Percentiles rank a stretch among this genome's conserved stretches.
Evolutionary conservation across 106 monocot genomes (phyloP).

Genomic region (Dendrobium officinale): DNA sequence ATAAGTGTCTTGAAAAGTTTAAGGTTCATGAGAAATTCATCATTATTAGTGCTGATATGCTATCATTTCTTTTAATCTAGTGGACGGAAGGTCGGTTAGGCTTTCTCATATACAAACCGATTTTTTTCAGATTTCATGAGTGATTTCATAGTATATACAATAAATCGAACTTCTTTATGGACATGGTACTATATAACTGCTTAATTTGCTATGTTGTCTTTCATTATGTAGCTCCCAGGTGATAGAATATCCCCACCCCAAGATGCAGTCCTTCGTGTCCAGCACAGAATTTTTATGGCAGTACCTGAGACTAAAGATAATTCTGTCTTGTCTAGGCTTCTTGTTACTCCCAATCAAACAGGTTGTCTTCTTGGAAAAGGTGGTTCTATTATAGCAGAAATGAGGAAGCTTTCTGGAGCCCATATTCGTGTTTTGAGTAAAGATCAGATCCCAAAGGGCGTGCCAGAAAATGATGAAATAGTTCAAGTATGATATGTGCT

Average conservation of each 20-base stretch:
- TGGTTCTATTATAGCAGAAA: slow-evolving; percentile 82
- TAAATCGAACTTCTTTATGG: neutral
- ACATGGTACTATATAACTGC: neutral
- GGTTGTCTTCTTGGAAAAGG: slow-evolving; percentile 94
- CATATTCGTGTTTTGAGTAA: slow-evolving; percentile 67
- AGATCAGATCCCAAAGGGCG: slow-evolving; percentile 51
- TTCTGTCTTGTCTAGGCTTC: slow-evolving; percentile 29
- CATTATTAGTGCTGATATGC: neutral
- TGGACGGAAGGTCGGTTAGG: neutral
- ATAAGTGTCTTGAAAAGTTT: neutral
- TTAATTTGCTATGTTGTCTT: neutral
- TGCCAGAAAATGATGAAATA: slow-evolving; percentile 61
- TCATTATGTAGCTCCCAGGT: slow-evolving; percentile 43
- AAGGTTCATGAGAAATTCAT: neutral
- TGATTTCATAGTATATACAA: neutral
- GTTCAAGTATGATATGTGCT: slow-evolving; percentile 51
- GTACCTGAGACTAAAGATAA: slow-evolving; percentile 40
- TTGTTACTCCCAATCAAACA: slow-evolving; percentile 66
- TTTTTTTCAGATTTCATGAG: neutral
- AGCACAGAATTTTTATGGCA: slow-evolving; percentile 47
- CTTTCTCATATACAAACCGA: neutral
- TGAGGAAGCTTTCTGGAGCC: slow-evolving; percentile 83
- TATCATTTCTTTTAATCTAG: neutral
- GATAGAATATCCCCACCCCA: slow-evolving; percentile 81
- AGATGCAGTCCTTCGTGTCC: slow-evolving; percentile 66